Base-by-base conservation (phyloP, 306 rosid genomes). In the Cicer chorassanicum region DNA sequence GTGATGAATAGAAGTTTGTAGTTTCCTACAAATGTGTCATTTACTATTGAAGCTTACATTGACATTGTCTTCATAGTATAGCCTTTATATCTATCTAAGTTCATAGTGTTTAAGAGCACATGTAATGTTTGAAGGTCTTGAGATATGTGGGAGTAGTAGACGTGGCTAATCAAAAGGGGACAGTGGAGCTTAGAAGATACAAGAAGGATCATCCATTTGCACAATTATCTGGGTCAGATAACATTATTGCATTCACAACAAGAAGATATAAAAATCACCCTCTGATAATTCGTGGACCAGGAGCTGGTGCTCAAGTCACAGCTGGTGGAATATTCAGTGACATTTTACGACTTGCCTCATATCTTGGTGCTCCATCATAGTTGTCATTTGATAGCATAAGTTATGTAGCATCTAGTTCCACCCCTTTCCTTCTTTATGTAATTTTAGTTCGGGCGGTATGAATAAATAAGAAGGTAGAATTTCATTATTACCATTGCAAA, bases 271-370 rank as follows among this genome's bases (percentile, higher is more conserved):
- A 80, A 66, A 46, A 82, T 21, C 97, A 93, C 67, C 98, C 98
- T 78, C 82, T 93, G 68, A 93, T 93, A 64, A 86, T 93, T 34
- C 96, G 98, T 8, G 98, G 98, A 12, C 96, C 98, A 1, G 98
- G 98, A 36, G 98, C 97, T 1, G 98, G 98, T 73, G 98, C 98
- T 4, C 88, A 94, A 86, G 98, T 94, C 73, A 94, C 98, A 4
- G 98, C 98, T 13, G 98, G 98, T 51, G 98, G 98, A 70, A 85
- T 94, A 79, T 94, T 94, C 83, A 84, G 96, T 38, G 98, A 94
- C 68, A 85, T 94, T 74, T 80, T 94, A 86, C 89, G 96, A 60
- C 98, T 94, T 60, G 98, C 98, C 50, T 94, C 98, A 1, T 90
- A 91, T 75, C 97, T 94, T 69, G 98, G 98, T 78, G 98, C 98